Evolutionary conservation across 495 filamentous ascomycete genomes (phyloP).

Genomic region (Penicillium lagena): DNA sequence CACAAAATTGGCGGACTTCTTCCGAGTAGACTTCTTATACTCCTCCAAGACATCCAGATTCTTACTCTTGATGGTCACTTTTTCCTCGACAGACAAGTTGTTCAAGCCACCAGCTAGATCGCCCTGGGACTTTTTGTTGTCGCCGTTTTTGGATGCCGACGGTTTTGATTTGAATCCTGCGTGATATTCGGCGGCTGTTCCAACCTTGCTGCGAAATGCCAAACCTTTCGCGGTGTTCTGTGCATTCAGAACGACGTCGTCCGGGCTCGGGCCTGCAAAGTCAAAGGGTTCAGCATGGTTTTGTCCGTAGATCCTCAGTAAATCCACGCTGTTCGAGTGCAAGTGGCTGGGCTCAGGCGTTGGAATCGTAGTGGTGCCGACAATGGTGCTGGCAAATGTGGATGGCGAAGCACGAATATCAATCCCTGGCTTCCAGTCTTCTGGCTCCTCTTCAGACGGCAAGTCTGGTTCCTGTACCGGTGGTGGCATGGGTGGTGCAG

Average conservation of each 20-base stretch:
- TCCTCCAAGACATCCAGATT: constrained; percentile 80
- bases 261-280: constrained; percentile 89
- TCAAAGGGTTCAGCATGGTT: constrained; percentile 49
- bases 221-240: constrained; percentile 81
- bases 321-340: constrained; percentile 34
- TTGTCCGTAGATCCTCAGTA: constrained; percentile 45
- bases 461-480: not conserved
- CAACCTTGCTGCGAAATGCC: constrained; percentile 42
- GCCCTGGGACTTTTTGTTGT: constrained; percentile 33
- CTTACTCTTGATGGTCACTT: constrained; percentile 71
- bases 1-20: constrained; percentile 87
- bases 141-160: constrained; percentile 32
- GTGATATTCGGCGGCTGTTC: constrained; percentile 33
- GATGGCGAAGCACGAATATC: constrained; percentile 49
- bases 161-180: constrained; percentile 44
- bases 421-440: constrained; percentile 7
- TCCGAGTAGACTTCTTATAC: constrained; percentile 66
- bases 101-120: constrained; percentile 45
- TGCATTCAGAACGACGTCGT: constrained; percentile 81
- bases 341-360: constrained; percentile 34
- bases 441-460: constrained; percentile 3
- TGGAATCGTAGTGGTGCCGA: constrained; percentile 36
- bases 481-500: not conserved
- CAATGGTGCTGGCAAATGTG: constrained; percentile 62
- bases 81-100: constrained; percentile 59